A percentile compares a stretch with the other conserved stretches of the same genome.
Conservation (phyloP, 768 basidiomycete species). For the Rhizopogon salebrosus region DNA sequence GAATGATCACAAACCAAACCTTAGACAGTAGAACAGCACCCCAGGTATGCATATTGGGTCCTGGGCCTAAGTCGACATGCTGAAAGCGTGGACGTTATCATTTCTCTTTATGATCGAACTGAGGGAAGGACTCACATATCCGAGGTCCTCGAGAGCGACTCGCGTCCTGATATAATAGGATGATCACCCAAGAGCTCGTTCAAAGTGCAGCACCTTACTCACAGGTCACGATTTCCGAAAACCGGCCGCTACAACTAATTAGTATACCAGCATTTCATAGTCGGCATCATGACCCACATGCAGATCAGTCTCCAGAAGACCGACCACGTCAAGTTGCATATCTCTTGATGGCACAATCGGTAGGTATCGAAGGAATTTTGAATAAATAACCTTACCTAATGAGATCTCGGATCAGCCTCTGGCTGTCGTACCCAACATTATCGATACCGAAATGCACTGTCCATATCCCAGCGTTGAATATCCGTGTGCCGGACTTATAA, state of each 20-base stretch:
- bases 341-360: constrained; percentile 47
- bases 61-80: constrained; percentile 88
- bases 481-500: constrained; percentile 56
- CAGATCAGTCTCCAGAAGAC: constrained; percentile 81
- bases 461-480: constrained; percentile 86
- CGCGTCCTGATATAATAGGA: constrained; percentile 50
- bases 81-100: constrained; percentile 23
- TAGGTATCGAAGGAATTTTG: constrained; percentile 40
- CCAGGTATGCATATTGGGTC: constrained; percentile 88
- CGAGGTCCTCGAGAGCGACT: constrained; percentile 68
- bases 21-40: constrained; percentile 80
- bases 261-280: not conserved
- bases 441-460: constrained; percentile 83
- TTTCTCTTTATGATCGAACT: not conserved
- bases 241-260: constrained; percentile 46
- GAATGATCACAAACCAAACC: constrained; percentile 28
- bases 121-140: constrained; percentile 55
- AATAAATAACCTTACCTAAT: constrained; percentile 71
- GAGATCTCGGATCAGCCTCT: constrained; percentile 31
- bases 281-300: constrained; percentile 47
- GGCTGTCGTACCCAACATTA: constrained; percentile 29
- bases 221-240: constrained; percentile 86
- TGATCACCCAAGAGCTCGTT: not conserved
- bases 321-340: constrained; percentile 82
- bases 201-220: constrained; percentile 15